Conservation (phyloP, 495 filamentous ascomycete genomes). For the Rhizodiscina lignyota region DNA sequence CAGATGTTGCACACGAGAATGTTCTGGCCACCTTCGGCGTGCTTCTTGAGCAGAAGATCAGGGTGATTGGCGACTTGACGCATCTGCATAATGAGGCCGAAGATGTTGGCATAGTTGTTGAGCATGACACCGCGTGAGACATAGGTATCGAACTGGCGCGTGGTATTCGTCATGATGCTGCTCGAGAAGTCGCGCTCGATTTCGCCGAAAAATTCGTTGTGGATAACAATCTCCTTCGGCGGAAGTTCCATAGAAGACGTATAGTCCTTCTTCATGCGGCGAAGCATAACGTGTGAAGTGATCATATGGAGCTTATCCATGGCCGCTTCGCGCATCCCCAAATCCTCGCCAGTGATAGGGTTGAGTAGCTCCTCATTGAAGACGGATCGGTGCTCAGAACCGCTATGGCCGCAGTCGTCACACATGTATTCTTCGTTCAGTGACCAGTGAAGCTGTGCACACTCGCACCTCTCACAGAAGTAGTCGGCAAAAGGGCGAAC, state of each 20-base stretch:
- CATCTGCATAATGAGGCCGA: slow-evolving; percentile 92
- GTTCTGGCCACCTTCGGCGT: slow-evolving; percentile 71
- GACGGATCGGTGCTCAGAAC: slow-evolving; percentile 77
- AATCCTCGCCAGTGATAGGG: slow-evolving; percentile 40
- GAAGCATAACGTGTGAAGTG: slow-evolving; percentile 82
- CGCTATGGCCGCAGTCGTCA: slow-evolving; percentile 41
- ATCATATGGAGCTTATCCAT: slow-evolving; percentile 69
- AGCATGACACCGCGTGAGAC: slow-evolving; percentile 86
- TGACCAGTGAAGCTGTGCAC: slow-evolving; percentile 69
- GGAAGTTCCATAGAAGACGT: slow-evolving; percentile 88
- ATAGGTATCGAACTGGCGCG: slow-evolving; percentile 83
- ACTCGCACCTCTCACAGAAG: slow-evolving; percentile 72
- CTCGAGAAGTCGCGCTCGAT: slow-evolving; percentile 89
- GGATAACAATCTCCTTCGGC: slow-evolving; percentile 78
- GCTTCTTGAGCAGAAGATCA: slow-evolving; percentile 80
- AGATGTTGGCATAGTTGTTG: slow-evolving; percentile 88
- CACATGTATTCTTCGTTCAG: slow-evolving; percentile 53
- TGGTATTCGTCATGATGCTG: slow-evolving; percentile 82
- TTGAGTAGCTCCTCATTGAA: slow-evolving; percentile 94
- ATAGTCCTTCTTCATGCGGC: slow-evolving; percentile 81
- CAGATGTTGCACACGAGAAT: slow-evolving; percentile 84
- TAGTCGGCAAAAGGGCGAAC: slow-evolving; percentile 80
- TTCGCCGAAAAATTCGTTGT: slow-evolving; percentile 89
- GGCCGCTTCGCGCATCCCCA: slow-evolving; percentile 41
- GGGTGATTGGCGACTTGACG: slow-evolving; percentile 92